A percentile compares a stretch with the other conserved stretches of the same genome.
These are phyloP conservation scores for Aquilaria malaccensis DNA, from an alignment of 345 rosid species.

Conservation along the genomic window DNA sequence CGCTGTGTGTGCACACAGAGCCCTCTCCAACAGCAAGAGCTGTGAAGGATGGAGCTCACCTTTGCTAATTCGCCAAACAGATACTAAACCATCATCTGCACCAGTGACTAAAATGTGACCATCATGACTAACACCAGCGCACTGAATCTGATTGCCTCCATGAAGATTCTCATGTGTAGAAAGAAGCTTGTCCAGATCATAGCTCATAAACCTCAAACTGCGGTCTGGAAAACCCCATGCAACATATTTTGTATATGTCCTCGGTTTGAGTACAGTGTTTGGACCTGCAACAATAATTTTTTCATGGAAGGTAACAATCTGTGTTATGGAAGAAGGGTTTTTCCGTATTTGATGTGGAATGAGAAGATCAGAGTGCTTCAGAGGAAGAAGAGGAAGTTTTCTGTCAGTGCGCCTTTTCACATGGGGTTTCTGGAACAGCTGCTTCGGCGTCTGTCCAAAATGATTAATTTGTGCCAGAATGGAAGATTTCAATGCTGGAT, in stretches of 20 bases:
- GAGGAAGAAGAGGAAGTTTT: conserved; percentile 71
- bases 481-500: conserved; percentile 97
- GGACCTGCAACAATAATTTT: conserved; percentile 67
- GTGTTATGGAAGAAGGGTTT: conserved; percentile 54
- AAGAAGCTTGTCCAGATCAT: conserved; percentile 80
- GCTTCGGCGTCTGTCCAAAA: conserved; percentile 97
- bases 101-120: conserved; percentile 84
- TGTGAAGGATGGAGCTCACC: conserved; percentile 48
- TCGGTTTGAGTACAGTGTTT: conserved; percentile 75
- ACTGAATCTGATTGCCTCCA: conserved; percentile 80
- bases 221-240: conserved; percentile 93
- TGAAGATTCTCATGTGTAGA: conserved; percentile 94
- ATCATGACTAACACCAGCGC: conserved; percentile 73
- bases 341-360: conserved; percentile 77
- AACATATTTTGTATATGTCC: conserved; percentile 72
- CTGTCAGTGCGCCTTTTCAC: conserved; percentile 65
- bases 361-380: conserved; percentile 68
- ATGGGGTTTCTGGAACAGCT: conserved; percentile 79
- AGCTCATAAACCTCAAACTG: conserved; percentile 84
- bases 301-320: conserved; percentile 60
- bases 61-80: conserved; percentile 75
- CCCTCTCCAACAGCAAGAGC: conserved; percentile 57
- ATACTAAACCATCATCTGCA: conserved; percentile 77
- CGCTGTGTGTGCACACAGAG: conserved; percentile 69
- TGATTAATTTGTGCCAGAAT: conserved; percentile 93